A percentile compares a stretch with the other conserved stretches of the same genome.
phyloP scores from a whole-genome alignment of 306 rosid species.

The Prunus kanzakura region DNA sequence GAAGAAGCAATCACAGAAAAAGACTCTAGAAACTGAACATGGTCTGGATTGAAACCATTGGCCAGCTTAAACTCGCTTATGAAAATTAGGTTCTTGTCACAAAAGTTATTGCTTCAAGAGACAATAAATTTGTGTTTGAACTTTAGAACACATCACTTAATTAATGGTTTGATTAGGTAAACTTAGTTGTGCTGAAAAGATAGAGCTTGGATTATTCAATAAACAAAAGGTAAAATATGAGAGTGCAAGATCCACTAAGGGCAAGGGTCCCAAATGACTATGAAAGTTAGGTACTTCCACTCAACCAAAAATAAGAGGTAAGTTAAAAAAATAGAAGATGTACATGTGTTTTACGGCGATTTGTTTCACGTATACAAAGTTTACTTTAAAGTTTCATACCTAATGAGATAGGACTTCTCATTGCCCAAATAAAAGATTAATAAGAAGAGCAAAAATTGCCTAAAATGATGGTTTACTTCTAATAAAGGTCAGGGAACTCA shows the following conservation, averaged over 20 bases:
- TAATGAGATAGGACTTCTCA: not conserved
- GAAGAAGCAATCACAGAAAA: too few relatives aligned
- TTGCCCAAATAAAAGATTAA: not conserved
- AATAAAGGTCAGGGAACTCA: slow-evolving; percentile 36
- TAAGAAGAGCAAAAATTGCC: slow-evolving; percentile 31
- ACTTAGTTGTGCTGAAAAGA: not conserved
- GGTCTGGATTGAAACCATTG: not conserved
- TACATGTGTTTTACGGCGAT: too few relatives aligned
- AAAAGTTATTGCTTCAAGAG: not conserved
- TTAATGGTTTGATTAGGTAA: not conserved
- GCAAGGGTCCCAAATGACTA: not conserved
- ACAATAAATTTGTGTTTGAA: not conserved
- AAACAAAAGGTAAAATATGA: not conserved
- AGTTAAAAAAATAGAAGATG: not conserved
- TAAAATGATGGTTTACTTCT: slow-evolving; percentile 37
- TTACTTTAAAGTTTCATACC: not conserved
- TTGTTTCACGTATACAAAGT: not conserved
- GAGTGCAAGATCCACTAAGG: not conserved
- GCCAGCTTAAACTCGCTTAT: not conserved
- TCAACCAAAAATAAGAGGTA: not conserved
- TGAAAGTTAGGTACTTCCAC: slow-evolving; percentile 6
- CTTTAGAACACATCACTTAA: not conserved
- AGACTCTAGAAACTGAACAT: not conserved
- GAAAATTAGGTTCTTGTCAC: not conserved
- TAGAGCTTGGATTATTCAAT: not conserved